A percentile compares a stretch with the other conserved stretches of the same genome.
Evolutionary conservation across 2,329 filamentous ascomycete genomes (phyloP).

Genomic region (Sporothrix pallida): DNA sequence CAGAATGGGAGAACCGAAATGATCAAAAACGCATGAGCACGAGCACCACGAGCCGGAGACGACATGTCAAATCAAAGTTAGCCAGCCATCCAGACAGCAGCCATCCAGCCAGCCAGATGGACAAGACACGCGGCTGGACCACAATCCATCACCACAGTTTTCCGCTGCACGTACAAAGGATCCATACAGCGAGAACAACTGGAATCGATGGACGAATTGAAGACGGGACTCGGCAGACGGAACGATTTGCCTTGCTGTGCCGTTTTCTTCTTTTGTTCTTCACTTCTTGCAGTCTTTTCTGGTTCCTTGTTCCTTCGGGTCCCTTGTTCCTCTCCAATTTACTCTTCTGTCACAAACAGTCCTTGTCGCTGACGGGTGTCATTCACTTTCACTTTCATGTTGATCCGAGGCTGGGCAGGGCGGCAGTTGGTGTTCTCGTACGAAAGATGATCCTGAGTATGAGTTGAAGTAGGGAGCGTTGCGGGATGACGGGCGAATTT

Average conservation of each 20-base stretch:
- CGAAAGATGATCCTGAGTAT: neutral
- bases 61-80: neutral
- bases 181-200: neutral
- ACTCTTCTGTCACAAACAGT: neutral
- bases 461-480: too few species aligned
- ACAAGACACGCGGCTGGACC: conserved; percentile 6
- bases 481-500: neutral
- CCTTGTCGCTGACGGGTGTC: conserved; percentile 4
- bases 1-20: neutral
- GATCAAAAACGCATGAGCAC: neutral
- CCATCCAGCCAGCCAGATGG: neutral
- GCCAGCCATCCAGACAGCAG: neutral
- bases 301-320: conserved; percentile 1
- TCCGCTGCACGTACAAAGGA: neutral
- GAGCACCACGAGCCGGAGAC: conserved; percentile 1
- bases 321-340: conserved; percentile 11
- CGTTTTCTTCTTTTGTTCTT: neutral
- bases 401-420: conserved; percentile 17
- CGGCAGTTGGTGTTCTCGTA: conserved; percentile 10
- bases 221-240: conserved; percentile 26
- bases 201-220: conserved; percentile 19
- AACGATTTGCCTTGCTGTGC: conserved; percentile 23
- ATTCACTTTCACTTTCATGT: neutral
- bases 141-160: conserved; percentile 12
- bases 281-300: neutral